A percentile compares a stretch with the other conserved stretches of the same genome.
Evolutionary conservation across 2,329 filamentous ascomycete genomes (phyloP).

Genomic region (Thelonectria olida): DNA sequence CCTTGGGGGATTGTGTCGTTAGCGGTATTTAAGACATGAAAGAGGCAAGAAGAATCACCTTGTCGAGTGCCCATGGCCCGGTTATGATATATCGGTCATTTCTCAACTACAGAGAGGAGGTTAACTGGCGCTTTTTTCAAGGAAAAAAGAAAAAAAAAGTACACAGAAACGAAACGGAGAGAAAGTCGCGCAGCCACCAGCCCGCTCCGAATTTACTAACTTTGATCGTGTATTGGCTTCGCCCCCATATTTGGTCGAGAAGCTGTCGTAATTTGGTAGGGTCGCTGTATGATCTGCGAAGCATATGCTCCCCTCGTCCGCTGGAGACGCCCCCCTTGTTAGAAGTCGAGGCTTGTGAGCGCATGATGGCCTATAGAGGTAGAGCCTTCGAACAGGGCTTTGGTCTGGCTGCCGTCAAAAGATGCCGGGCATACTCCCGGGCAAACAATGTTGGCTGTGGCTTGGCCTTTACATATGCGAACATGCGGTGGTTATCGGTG

Average conservation of each 20-base stretch:
- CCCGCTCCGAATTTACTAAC: neutral
- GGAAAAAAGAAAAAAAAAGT: no score
- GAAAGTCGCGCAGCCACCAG: neutral
- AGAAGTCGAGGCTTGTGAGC: neutral
- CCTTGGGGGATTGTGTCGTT: no score
- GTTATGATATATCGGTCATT: slow-evolving; percentile 1
- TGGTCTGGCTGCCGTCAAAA: neutral
- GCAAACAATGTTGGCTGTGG: neutral
- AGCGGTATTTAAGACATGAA: neutral
- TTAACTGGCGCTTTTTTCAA: neutral
- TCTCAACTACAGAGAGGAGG: neutral
- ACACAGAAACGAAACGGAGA: no score
- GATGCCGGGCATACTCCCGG: no score
- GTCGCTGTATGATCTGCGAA: neutral
- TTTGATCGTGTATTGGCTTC: neutral
- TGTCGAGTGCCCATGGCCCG: neutral
- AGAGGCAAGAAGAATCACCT: neutral
- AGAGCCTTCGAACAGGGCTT: neutral
- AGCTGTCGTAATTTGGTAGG: neutral
- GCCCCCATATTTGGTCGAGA: neutral
- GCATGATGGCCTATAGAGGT: neutral
- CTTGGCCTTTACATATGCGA: neutral
- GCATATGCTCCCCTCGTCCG: neutral
- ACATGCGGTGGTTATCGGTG: neutral
- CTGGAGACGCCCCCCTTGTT: neutral